These are phyloP conservation scores for Candida qinlingensis DNA, from an alignment of 805 yeast genomes.

Conservation along the genomic window DNA sequence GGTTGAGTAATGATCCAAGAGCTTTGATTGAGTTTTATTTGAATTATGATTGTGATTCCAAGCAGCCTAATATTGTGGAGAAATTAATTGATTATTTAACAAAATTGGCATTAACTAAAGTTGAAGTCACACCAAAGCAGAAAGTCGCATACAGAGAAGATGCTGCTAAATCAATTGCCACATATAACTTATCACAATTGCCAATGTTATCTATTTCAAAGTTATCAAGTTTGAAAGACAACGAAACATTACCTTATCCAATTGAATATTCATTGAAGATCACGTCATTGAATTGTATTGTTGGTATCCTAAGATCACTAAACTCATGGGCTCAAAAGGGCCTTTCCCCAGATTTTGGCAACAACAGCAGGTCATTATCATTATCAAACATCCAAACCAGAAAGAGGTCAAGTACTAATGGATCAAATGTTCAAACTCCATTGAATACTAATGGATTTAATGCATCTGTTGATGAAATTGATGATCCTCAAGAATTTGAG, in stretches of 20 bases:
- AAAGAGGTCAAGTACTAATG: constrained; percentile 25
- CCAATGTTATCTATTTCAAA: constrained; percentile 73
- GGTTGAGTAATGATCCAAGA: constrained; percentile 83
- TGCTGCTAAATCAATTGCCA: constrained; percentile 53
- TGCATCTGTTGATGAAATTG: constrained; percentile 36
- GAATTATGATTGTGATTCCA: constrained; percentile 89
- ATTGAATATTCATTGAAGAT: constrained; percentile 80
- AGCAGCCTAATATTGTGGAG: constrained; percentile 82
- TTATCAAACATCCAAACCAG: constrained; percentile 13
- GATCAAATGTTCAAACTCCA: constrained; percentile 15
- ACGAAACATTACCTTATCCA: constrained; percentile 48
- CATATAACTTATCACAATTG: constrained; percentile 66
- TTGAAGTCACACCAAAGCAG: constrained; percentile 68
- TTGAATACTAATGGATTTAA: constrained; percentile 1
- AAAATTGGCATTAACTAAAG: constrained; percentile 61
- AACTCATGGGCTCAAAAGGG: constrained; percentile 83
- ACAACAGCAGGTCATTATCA: constrained; percentile 15
- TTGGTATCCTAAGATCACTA: constrained; percentile 75
- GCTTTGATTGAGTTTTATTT: constrained; percentile 87
- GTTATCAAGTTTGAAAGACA: constrained; percentile 55
- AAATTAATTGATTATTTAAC: constrained; percentile 69
- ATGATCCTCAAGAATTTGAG: constrained; percentile 83
- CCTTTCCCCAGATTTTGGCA: constrained; percentile 25
- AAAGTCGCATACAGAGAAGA: constrained; percentile 49
- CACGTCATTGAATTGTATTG: constrained; percentile 73